These are phyloP conservation scores for Hawksworthiomyces lignivorus DNA, from an alignment of 2,329 filamentous ascomycete species.

Conservation along the genomic window DNA sequence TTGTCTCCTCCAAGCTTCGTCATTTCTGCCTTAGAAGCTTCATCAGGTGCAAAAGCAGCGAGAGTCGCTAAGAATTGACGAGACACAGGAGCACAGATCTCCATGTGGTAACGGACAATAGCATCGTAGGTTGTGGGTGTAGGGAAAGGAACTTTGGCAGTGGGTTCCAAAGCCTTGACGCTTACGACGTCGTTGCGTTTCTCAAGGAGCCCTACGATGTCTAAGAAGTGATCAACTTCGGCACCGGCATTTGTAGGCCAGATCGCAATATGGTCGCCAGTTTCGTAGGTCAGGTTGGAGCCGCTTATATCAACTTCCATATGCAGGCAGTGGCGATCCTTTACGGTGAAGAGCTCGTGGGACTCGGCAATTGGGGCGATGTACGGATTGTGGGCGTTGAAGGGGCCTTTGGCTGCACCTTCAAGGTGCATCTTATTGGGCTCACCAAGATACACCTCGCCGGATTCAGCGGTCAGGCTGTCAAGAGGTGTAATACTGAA, in stretches of 20 bases:
- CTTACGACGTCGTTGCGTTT: slow-evolving; percentile 78
- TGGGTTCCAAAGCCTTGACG: slow-evolving; percentile 87
- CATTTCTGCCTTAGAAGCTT: slow-evolving; percentile 80
- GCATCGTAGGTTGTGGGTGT: slow-evolving; percentile 95
- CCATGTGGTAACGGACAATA: slow-evolving; percentile 89
- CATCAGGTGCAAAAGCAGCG: slow-evolving; percentile 81
- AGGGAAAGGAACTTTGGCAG: slow-evolving; percentile 95
- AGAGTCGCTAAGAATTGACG: slow-evolving; percentile 88
- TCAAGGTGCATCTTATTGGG: slow-evolving; percentile 95
- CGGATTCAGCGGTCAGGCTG: slow-evolving; percentile 63
- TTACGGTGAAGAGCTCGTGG: slow-evolving; percentile 80
- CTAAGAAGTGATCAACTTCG: slow-evolving; percentile 85
- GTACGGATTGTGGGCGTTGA: slow-evolving; percentile 94
- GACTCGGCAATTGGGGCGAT: slow-evolving; percentile 91
- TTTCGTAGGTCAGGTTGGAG: slow-evolving; percentile 88
- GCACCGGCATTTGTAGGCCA: slow-evolving; percentile 94
- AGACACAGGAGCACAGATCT: slow-evolving; percentile 90
- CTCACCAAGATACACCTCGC: slow-evolving; percentile 87
- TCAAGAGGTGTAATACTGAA: slow-evolving; percentile 76
- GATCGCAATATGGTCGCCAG: slow-evolving; percentile 91
- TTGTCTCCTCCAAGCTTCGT: slow-evolving; percentile 84
- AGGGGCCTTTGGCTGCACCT: slow-evolving; percentile 74
- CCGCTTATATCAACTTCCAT: slow-evolving; percentile 88
- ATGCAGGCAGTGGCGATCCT: slow-evolving; percentile 91
- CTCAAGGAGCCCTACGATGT: slow-evolving; percentile 63